Conservation (phyloP, 257 asterid genomes). For the Orobanche coerulescens region DNA sequence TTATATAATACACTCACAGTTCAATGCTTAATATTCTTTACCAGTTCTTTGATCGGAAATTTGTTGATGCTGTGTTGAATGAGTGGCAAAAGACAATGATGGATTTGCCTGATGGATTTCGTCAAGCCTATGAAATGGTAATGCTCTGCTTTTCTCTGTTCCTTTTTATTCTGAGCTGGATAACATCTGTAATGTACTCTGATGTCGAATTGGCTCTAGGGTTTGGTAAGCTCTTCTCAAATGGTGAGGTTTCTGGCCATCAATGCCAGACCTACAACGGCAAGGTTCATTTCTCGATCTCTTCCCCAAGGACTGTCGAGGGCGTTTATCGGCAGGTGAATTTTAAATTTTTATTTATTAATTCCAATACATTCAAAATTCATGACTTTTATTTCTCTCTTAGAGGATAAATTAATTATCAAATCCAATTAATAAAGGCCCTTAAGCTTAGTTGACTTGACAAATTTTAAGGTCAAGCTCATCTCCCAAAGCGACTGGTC, state of each 20-base stretch:
- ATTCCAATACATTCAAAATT: neutral
- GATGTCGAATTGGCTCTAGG: slow-evolving; percentile 44
- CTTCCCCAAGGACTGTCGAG: slow-evolving; percentile 85
- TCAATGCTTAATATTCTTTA: slow-evolving; percentile 17
- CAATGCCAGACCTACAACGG: slow-evolving; percentile 90
- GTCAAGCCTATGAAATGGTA: slow-evolving; percentile 99
- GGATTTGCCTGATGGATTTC: slow-evolving; percentile 96
- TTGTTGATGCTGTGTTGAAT: slow-evolving; percentile 85
- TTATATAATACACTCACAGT: neutral
- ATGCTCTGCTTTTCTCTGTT: slow-evolving; percentile 5
- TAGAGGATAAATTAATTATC: neutral
- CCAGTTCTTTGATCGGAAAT: slow-evolving; percentile 85
- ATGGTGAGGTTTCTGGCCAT: slow-evolving; percentile 73
- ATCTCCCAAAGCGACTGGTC: neutral
- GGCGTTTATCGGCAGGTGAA: slow-evolving; percentile 89
- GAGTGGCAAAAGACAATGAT: slow-evolving; percentile 98
- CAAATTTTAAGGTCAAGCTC: neutral
- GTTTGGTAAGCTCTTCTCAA: slow-evolving; percentile 95
- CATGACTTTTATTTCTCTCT: neutral
- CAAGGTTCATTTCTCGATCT: slow-evolving; percentile 73
- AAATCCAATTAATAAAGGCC: neutral
- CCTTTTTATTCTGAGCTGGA: neutral
- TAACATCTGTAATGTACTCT: slow-evolving; percentile 19
- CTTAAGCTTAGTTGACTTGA: neutral
- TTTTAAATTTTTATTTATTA: neutral